Evolutionary conservation across 768 basidiomycete species (phyloP).

Genomic region (Tephrocybe sp.): DNA sequence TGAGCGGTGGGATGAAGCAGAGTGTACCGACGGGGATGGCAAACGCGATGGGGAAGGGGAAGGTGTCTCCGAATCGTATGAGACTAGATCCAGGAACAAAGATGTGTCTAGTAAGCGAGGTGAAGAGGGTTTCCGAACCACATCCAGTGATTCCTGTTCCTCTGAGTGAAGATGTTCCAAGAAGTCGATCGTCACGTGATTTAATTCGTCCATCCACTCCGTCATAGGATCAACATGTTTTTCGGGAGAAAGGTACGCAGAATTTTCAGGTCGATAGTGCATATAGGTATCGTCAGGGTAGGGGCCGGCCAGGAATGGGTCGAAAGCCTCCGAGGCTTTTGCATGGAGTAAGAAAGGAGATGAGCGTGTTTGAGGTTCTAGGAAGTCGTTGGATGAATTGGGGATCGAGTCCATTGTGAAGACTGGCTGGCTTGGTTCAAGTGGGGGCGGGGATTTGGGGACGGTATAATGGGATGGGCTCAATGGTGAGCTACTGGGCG

Average conservation of each 20-base stretch:
- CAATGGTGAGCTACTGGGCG: background rate
- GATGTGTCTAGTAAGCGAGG: background rate
- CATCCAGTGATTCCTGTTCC: too few relatives aligned
- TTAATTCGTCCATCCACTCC: background rate
- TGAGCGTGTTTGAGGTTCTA: background rate
- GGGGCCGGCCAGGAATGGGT: background rate
- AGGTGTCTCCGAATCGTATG: constrained; percentile 1
- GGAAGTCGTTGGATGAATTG: background rate
- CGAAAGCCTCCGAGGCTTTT: background rate
- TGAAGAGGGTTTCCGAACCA: background rate
- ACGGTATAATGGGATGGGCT: background rate
- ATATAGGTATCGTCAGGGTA: constrained; percentile 2
- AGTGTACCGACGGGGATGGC: background rate
- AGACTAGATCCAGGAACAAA: background rate
- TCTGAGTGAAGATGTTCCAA: too few relatives aligned
- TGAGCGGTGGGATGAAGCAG: background rate
- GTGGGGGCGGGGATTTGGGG: background rate
- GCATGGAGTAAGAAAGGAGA: constrained; percentile 11
- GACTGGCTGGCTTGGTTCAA: background rate
- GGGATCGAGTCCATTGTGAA: background rate
- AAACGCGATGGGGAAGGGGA: constrained; percentile 1
- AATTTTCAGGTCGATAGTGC: background rate
- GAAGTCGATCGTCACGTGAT: too few relatives aligned
- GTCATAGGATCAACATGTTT: background rate
- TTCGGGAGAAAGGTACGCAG: background rate